Percentiles rank a stretch among this genome's conserved stretches.
phyloP scores from a whole-genome alignment of 352 stramenopile species.

The Phytophthora citricola region DNA sequence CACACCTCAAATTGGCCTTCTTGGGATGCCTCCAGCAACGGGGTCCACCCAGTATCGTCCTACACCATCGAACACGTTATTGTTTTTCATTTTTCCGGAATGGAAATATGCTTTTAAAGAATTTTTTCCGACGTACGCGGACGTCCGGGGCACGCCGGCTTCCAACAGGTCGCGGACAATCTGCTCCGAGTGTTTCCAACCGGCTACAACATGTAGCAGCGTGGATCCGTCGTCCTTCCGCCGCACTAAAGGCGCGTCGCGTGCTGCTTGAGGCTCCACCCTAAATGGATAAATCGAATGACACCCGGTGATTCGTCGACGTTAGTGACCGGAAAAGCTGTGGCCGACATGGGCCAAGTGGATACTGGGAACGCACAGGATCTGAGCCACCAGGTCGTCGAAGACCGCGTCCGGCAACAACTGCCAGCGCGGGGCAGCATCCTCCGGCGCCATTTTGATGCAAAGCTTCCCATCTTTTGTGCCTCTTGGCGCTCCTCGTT shows the following conservation, averaged over 20 bases:
- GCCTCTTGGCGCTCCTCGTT: conserved; percentile 3
- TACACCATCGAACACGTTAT: background rate
- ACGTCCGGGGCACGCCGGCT: conserved; percentile 46
- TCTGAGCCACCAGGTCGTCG: conserved; percentile 53
- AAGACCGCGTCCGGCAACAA: conserved; percentile 48
- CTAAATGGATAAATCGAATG: conserved; percentile 33
- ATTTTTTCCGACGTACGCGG: conserved; percentile 14
- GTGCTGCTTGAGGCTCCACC: conserved; percentile 45
- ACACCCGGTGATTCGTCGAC: background rate
- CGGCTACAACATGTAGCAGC: conserved; percentile 62
- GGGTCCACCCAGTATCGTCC: conserved; percentile 56
- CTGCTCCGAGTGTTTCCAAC: conserved; percentile 61
- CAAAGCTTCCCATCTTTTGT: conserved; percentile 27
- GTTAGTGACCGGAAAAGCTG: conserved; percentile 12
- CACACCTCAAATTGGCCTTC: conserved; percentile 64
- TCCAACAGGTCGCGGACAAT: conserved; percentile 53
- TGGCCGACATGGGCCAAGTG: background rate
- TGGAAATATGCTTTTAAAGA: background rate
- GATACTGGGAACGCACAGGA: conserved; percentile 45
- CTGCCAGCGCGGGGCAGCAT: conserved; percentile 29
- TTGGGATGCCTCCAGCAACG: conserved; percentile 66
- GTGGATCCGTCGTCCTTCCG: conserved; percentile 52
- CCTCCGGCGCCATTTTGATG: conserved; percentile 12
- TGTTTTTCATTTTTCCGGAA: background rate
- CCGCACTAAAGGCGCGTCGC: conserved; percentile 29